Conservation (phyloP, 805 yeast species). For the Candida stauntonica region DNA sequence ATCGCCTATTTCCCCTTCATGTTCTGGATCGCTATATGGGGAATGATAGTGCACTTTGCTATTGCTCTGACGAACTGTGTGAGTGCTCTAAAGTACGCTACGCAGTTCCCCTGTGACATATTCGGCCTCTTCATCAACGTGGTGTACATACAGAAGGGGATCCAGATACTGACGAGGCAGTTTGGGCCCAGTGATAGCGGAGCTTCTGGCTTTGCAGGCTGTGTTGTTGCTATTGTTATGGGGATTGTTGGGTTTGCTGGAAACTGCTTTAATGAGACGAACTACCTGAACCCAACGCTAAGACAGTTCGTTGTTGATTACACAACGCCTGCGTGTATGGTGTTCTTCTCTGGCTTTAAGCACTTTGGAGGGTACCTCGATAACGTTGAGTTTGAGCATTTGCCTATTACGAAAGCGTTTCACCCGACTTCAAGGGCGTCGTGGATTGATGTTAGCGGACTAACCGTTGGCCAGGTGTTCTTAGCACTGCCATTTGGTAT, state of each 20-base stretch:
- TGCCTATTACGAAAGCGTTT: conserved; percentile 72
- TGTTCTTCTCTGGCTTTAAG: conserved; percentile 89
- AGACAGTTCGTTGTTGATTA: conserved; percentile 80
- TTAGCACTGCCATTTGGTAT: conserved; percentile 92
- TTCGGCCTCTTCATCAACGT: conserved; percentile 90
- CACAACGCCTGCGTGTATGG: conserved; percentile 75
- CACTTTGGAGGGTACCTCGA: conserved; percentile 80
- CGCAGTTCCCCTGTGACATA: conserved; percentile 83
- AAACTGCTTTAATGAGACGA: conserved; percentile 40
- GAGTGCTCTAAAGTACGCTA: conserved; percentile 61
- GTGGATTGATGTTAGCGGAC: conserved; percentile 38
- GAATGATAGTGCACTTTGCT: conserved; percentile 72
- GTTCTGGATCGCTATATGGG: conserved; percentile 96
- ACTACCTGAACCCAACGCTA: conserved; percentile 52
- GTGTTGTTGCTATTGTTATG: conserved; percentile 72
- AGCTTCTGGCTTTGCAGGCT: conserved; percentile 64
- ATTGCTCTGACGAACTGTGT: conserved; percentile 70
- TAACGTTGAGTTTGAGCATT: conserved; percentile 49
- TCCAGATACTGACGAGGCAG: conserved; percentile 73
- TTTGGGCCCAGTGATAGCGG: conserved; percentile 40
- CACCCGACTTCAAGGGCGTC: conserved; percentile 54
- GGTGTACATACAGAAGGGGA: conserved; percentile 86
- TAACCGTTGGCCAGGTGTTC: conserved; percentile 68
- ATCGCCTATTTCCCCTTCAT: conserved; percentile 68
- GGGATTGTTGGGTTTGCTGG: conserved; percentile 76